Evolutionary conservation across 352 stramenopile species (phyloP).

Genomic region (Globisporangium alternatum): DNA sequence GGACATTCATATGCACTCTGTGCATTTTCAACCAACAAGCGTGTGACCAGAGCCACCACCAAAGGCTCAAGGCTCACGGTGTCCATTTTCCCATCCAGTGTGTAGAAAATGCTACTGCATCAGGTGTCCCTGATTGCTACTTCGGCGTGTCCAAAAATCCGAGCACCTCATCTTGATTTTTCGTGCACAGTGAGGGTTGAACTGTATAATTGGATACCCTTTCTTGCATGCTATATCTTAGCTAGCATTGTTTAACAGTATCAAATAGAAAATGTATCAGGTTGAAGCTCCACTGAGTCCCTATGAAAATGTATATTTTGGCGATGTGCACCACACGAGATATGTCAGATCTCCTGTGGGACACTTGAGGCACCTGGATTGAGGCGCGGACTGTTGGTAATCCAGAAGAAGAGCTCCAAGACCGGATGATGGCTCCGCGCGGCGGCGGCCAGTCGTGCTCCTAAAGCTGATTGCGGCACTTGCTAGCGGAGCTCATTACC

Average conservation of each 20-base stretch:
- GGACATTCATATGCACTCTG: neutral
- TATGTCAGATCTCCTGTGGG: neutral
- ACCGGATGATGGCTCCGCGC: neutral
- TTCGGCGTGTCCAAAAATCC: constrained; percentile 12
- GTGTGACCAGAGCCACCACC: neutral
- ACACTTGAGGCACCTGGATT: constrained; percentile 5
- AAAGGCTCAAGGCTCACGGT: neutral
- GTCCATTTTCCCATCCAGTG: neutral
- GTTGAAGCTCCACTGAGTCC: neutral
- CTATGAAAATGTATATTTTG: neutral
- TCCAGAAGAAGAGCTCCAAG: neutral
- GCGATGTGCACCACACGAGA: neutral
- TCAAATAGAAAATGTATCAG: neutral
- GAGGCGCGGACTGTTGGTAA: constrained; percentile 7
- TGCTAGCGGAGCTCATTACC: constrained; percentile 6
- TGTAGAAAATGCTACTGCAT: no score
- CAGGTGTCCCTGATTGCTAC: no score
- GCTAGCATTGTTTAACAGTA: neutral
- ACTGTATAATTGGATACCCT: neutral
- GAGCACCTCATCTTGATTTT: constrained; percentile 17
- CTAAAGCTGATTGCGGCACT: neutral
- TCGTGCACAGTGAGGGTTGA: neutral
- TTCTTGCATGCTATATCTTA: neutral
- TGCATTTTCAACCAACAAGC: neutral
- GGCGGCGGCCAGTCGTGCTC: neutral